Base-by-base conservation (phyloP, 2,329 filamentous ascomycete genomes). In the Pseudogymnoascus sp. region DNA sequence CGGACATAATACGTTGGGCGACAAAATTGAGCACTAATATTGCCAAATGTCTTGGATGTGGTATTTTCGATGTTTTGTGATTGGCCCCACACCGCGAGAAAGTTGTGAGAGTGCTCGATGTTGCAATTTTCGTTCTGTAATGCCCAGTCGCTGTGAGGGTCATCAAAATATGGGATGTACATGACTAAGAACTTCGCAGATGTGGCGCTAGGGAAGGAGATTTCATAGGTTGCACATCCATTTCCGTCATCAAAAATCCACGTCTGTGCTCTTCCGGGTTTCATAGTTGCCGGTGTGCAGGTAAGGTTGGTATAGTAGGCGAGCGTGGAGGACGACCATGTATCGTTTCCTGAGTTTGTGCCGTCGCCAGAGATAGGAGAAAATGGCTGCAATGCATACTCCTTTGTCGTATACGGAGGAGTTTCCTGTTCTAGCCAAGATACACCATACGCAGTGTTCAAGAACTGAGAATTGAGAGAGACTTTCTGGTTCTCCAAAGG, bases 341-440 rank as follows among this genome's bases (percentile, higher is more conserved):
- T 64, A 21, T 67, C 65, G 8, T 41, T 35, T 7, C 58, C 26
- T 1, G 35, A 60, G n/a, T 8, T 8, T 2, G 12, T n/a, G 1
- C 5, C 12, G 0, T 11, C 14, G 7, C 16, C 4, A 14, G 16
- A 3, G 0, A 63, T n/a, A 0, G 73, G 66, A 1, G 69, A 66
- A 55, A 82, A 82, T 0, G 81, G 80, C 0, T 78, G 70, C 0
- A 82, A 61, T 0, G 76, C 75, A 23, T 76, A 81, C 0, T 80
- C 69, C 0, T 70, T 29, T 0, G 77, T 76, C 33, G 78, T 82
- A 61, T 78, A 85, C 0, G 70, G 35, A 0, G 80, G 80, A 0
- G 77, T 67, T 0, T 69, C 69, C 14, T 83, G 80, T 0, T 75
- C 74, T 0, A 83, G 70, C 76, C 78, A 80, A 0, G 73, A 72